Evolutionary conservation across 495 filamentous ascomycete genomes (phyloP).

Genomic region (Trichocladium uniseriatum): DNA sequence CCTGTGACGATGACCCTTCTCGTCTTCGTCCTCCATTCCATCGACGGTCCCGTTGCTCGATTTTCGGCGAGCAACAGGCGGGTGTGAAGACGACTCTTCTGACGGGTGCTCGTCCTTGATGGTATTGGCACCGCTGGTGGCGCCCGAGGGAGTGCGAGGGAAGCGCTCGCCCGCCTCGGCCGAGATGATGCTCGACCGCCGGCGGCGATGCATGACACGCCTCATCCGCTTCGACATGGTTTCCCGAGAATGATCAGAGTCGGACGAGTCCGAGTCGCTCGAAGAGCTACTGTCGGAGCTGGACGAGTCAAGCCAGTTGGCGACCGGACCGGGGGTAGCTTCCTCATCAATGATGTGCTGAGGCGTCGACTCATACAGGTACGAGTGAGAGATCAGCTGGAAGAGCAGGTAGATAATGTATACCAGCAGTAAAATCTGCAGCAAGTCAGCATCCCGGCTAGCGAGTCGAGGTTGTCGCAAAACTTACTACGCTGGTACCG

Average conservation of each 20-base stretch:
- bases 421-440: conserved; percentile 57
- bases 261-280: conserved; percentile 47
- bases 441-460: conserved; percentile 12
- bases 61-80: conserved; percentile 9
- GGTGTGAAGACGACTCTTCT: conserved; percentile 25
- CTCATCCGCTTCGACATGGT: conserved; percentile 66
- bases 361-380: conserved; percentile 82
- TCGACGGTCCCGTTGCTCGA: neutral
- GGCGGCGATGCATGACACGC: conserved; percentile 57
- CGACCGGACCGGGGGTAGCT: conserved; percentile 67
- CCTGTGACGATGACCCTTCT: conserved; percentile 21
- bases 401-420: conserved; percentile 80
- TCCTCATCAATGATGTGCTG: conserved; percentile 84
- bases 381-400: conserved; percentile 82
- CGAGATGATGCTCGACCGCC: conserved; percentile 66
- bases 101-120: conserved; percentile 21
- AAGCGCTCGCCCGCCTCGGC: conserved; percentile 42
- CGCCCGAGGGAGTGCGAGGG: conserved; percentile 31
- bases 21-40: conserved; percentile 34
- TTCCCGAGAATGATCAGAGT: conserved; percentile 57
- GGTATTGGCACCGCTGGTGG: conserved; percentile 27
- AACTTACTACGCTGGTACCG: conserved; percentile 59
- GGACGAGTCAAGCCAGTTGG: conserved; percentile 63
- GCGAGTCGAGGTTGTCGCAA: neutral
- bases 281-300: conserved; percentile 52